These are phyloP conservation scores for Aspergillus ustus DNA, from an alignment of 2,329 filamentous ascomycete species.

Conservation along the genomic window DNA sequence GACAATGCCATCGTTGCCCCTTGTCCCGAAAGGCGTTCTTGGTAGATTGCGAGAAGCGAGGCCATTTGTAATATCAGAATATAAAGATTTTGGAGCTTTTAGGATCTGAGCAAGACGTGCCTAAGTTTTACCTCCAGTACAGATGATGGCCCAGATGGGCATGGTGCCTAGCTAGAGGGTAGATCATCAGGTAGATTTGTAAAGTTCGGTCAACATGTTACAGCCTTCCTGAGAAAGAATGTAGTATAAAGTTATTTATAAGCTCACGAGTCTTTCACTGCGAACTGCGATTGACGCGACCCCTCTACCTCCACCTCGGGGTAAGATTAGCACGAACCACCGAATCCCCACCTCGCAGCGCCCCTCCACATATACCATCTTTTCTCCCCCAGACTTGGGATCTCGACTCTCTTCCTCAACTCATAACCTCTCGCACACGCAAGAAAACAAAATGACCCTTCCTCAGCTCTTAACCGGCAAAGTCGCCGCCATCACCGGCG, in stretches of 20 bases:
- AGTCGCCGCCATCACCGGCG: conserved; percentile 84
- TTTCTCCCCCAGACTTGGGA: neutral
- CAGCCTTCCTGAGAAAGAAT: neutral
- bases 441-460: conserved; percentile 14
- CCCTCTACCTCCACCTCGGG: conserved; percentile 7
- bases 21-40: no score
- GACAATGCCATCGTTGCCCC: no score
- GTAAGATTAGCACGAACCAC: conserved; percentile 9
- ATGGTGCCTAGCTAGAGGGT: no score
- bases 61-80: no score
- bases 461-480: conserved; percentile 69
- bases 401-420: neutral
- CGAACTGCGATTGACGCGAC: neutral
- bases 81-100: no score
- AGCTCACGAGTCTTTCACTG: neutral
- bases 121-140: no score
- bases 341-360: conserved; percentile 11
- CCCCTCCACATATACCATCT: neutral
- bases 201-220: no score
- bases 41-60: no score
- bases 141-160: no score
- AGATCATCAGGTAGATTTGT: no score
- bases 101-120: no score
- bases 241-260: neutral
- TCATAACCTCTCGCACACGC: neutral